These are phyloP conservation scores for Petrea volubilis DNA, from an alignment of 257 asterid genomes.

Conservation along the genomic window DNA sequence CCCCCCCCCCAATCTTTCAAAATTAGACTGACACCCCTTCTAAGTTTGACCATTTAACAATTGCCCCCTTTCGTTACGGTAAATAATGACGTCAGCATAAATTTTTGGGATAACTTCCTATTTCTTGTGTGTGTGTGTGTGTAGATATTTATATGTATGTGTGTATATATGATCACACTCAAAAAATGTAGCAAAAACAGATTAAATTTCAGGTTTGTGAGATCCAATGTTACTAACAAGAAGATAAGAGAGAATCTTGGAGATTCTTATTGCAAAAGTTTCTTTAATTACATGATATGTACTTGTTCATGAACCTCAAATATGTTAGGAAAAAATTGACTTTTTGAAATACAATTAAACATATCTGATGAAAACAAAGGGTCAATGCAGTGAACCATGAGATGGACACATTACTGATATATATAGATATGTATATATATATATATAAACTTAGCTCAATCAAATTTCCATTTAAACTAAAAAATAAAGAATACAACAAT, in stretches of 20 bases:
- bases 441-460: not conserved
- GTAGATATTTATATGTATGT: too few relatives aligned
- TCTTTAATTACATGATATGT: not conserved
- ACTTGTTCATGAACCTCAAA: slow-evolving; percentile 12
- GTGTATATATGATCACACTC: too few relatives aligned
- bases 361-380: not conserved
- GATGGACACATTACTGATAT: too few relatives aligned
- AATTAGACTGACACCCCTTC: too few relatives aligned
- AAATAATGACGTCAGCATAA: too few relatives aligned
- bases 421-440: too few relatives aligned
- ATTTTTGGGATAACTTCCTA: too few relatives aligned
- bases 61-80: too few relatives aligned
- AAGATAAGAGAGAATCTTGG: not conserved
- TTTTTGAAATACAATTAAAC: not conserved
- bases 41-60: too few relatives aligned
- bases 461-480: slow-evolving; percentile 8
- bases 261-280: not conserved
- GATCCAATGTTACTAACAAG: not conserved
- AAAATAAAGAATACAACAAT: slow-evolving; percentile 32
- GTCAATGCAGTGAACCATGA: not conserved
- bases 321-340: not conserved
- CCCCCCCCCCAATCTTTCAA: too few relatives aligned
- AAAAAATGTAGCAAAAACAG: not conserved
- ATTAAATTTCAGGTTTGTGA: not conserved
- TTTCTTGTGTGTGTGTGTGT: too few relatives aligned